phyloP scores from a whole-genome alignment of 371 early-diverging fungal genomes.

The Saksenaea oblongispora region DNA sequence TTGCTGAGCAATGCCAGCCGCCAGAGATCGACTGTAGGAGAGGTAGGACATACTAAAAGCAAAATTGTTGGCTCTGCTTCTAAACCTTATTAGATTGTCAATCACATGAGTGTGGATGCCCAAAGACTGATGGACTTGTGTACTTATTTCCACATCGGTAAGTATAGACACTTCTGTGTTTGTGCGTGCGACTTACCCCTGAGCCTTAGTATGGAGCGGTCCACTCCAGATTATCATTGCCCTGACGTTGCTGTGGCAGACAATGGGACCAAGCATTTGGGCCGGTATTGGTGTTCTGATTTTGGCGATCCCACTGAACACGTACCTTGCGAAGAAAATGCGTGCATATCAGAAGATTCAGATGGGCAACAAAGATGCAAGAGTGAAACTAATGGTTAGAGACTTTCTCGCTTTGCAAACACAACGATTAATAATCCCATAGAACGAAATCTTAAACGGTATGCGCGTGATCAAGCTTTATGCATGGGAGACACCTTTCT shows the following conservation, averaged over 20 bases:
- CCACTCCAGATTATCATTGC: constrained; percentile 90
- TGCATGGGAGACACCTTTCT: constrained; percentile 76
- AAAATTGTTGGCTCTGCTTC: neutral
- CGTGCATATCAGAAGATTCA: constrained; percentile 78
- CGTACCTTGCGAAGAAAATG: constrained; percentile 61
- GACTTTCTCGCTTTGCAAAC: neutral
- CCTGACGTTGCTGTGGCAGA: constrained; percentile 76
- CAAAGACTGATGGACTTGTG: constrained; percentile 72
- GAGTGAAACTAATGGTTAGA: constrained; percentile 82
- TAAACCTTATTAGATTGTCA: constrained; percentile 68
- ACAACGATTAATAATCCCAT: neutral
- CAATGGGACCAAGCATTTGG: constrained; percentile 84
- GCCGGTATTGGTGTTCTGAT: constrained; percentile 89
- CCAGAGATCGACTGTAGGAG: constrained; percentile 82
- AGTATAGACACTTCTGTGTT: neutral
- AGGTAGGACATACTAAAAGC: constrained; percentile 25
- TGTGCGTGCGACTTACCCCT: neutral
- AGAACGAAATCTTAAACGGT: constrained; percentile 87
- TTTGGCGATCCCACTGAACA: constrained; percentile 74
- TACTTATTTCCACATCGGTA: constrained; percentile 74
- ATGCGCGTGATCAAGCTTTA: constrained; percentile 92
- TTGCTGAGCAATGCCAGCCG: constrained; percentile 79
- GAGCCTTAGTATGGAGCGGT: constrained; percentile 73
- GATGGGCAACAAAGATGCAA: constrained; percentile 89
- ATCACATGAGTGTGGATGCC: constrained; percentile 92